A percentile compares a stretch with the other conserved stretches of the same genome.
Evolutionary conservation across 768 basidiomycete species (phyloP).

Genomic region (Pleurotus cornucopiae): DNA sequence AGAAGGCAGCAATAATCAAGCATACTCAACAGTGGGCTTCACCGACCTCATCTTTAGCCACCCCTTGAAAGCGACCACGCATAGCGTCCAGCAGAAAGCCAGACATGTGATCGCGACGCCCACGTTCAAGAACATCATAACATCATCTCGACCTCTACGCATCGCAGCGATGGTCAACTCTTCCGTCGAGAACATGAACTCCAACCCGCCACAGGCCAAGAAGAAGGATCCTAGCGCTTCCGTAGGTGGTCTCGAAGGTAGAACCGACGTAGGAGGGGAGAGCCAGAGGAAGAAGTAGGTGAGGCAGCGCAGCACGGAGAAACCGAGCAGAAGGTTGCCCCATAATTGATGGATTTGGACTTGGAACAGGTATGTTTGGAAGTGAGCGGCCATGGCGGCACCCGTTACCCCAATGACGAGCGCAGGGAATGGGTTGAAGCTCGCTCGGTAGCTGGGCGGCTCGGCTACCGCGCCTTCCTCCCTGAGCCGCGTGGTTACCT

Average conservation of each 20-base stretch:
- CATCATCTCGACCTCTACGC: conserved; percentile 84
- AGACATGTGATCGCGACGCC: conserved; percentile 84
- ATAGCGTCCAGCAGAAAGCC: conserved; percentile 80
- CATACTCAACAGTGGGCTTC: conserved; percentile 23
- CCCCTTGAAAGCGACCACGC: conserved; percentile 76
- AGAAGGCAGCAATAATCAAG: not conserved
- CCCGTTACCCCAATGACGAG: conserved; percentile 93
- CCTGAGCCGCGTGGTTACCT: conserved; percentile 17
- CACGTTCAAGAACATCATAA: conserved; percentile 87
- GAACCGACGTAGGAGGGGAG: conserved; percentile 73
- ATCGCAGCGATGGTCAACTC: conserved; percentile 89
- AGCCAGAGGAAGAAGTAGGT: conserved; percentile 97
- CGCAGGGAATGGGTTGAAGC: conserved; percentile 92
- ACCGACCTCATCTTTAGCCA: conserved; percentile 48
- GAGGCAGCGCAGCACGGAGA: conserved; percentile 73
- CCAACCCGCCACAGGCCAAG: conserved; percentile 81
- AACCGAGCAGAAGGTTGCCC: conserved; percentile 82
- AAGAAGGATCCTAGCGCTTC: conserved; percentile 88
- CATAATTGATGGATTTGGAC: conserved; percentile 90
- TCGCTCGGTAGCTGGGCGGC: conserved; percentile 68
- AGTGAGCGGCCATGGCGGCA: conserved; percentile 89
- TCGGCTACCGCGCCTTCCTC: conserved; percentile 47
- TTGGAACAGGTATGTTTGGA: conserved; percentile 88
- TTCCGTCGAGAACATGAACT: conserved; percentile 89
- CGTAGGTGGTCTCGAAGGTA: conserved; percentile 90